Evolutionary conservation across 2,329 filamentous ascomycete genomes (phyloP).

Genomic region (Cladosporium cucumerinum): DNA sequence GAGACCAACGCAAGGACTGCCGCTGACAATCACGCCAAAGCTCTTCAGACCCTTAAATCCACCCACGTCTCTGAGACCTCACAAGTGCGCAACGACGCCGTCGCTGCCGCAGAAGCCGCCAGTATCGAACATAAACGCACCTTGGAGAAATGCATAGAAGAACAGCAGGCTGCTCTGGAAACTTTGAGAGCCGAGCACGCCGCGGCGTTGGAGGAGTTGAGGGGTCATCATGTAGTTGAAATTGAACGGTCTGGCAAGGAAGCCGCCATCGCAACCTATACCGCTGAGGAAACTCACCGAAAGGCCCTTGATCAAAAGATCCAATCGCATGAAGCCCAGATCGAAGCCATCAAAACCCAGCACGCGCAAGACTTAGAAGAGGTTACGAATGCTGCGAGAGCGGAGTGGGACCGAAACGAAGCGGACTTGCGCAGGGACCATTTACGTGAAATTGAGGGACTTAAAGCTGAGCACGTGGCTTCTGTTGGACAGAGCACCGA

Average conservation of each 20-base stretch:
- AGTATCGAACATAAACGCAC: conserved; percentile 11
- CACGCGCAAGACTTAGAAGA: not conserved
- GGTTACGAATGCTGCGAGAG: not conserved
- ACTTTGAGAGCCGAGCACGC: conserved; percentile 16
- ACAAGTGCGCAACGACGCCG: not conserved
- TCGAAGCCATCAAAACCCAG: conserved; percentile 11
- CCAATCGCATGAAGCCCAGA: conserved; percentile 10
- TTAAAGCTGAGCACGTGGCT: conserved; percentile 14
- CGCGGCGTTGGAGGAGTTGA: conserved; percentile 11
- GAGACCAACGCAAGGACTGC: conserved; percentile 12
- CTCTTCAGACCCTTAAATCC: not conserved
- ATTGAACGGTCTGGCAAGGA: conserved; percentile 8
- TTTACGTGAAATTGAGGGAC: not conserved
- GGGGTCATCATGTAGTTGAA: conserved; percentile 11
- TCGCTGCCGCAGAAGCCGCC: conserved; percentile 3
- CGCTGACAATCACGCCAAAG: conserved; percentile 13
- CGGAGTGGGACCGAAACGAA: not conserved
- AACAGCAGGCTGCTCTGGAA: conserved; percentile 11
- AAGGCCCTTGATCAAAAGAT: not conserved
- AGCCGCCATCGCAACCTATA: not conserved
- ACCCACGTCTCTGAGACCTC: conserved; percentile 3
- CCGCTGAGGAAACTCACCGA: conserved; percentile 1
- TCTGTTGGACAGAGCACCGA: not conserved
- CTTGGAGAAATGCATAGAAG: not conserved
- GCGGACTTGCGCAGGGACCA: not conserved